Evolutionary conservation across 345 rosid genomes (phyloP).

Genomic region (Eucalyptus marginata): DNA sequence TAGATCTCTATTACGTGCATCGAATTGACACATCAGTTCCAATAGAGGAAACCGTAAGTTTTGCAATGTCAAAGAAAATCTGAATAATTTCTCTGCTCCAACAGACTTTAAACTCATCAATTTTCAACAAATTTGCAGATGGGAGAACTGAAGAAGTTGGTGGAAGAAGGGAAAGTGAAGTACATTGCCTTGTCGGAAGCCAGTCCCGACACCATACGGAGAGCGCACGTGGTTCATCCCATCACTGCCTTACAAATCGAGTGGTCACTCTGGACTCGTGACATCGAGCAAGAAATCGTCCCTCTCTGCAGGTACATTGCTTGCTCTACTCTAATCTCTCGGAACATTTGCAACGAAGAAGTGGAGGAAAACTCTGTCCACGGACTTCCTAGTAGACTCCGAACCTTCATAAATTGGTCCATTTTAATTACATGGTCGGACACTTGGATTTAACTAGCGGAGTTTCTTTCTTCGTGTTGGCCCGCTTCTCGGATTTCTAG

Average conservation of each 20-base stretch:
- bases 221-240: slow-evolving; percentile 36
- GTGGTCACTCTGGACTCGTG: slow-evolving; percentile 29
- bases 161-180: slow-evolving; percentile 31
- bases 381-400: neutral
- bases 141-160: slow-evolving; percentile 26
- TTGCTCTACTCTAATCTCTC: neutral
- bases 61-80: neutral
- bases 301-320: slow-evolving; percentile 28
- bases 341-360: neutral
- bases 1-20: slow-evolving; percentile 20
- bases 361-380: neutral
- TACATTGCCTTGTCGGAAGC: slow-evolving; percentile 37
- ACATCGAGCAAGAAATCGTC: slow-evolving; percentile 31
- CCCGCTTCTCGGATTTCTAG: neutral
- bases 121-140: slow-evolving; percentile 6
- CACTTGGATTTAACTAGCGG: neutral
- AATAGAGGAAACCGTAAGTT: slow-evolving; percentile 12
- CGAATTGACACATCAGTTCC: slow-evolving; percentile 3
- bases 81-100: neutral
- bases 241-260: slow-evolving; percentile 36
- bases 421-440: neutral
- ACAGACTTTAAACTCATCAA: neutral
- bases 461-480: neutral
- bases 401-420: neutral
- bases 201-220: slow-evolving; percentile 18